Conservation (phyloP, 2,329 filamentous ascomycete species). For the Fusarium drepaniforme region DNA sequence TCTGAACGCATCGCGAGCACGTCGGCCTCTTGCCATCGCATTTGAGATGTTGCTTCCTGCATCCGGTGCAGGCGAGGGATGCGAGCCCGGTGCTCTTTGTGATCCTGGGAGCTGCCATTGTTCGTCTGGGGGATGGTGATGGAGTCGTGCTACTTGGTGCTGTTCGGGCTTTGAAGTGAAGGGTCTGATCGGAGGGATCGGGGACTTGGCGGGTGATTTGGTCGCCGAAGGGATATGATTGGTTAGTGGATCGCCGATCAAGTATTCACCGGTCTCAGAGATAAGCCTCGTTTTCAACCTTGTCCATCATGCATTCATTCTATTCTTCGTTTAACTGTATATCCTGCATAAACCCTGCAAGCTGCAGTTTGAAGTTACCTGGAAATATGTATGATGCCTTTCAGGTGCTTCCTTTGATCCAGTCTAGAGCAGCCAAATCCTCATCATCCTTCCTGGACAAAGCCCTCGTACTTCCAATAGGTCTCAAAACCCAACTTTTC, state of each 20-base stretch:
- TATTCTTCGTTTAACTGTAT: background rate
- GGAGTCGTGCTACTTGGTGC: background rate
- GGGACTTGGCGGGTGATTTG: background rate
- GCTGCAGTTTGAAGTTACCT: background rate
- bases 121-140: background rate
- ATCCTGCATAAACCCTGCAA: background rate
- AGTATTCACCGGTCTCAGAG: background rate
- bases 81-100: slow-evolving; percentile 25
- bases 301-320: background rate
- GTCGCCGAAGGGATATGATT: background rate
- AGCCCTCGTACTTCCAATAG: slow-evolving; percentile 34
- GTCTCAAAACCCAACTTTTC: slow-evolving; percentile 32
- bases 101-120: slow-evolving; percentile 19
- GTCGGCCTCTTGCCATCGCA: slow-evolving; percentile 38
- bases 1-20: slow-evolving; percentile 34
- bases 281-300: background rate
- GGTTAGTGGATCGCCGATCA: background rate
- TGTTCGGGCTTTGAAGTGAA: background rate
- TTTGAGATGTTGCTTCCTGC: slow-evolving; percentile 40
- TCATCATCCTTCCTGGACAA: background rate
- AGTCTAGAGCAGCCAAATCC: background rate
- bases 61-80: slow-evolving; percentile 35
- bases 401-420: background rate
- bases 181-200: background rate
- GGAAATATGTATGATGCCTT: background rate